A percentile compares a stretch with the other conserved stretches of the same genome.
These are phyloP conservation scores for Nannizzia gypsea DNA, from an alignment of 2,329 filamentous ascomycete genomes.

Conservation along the genomic window DNA sequence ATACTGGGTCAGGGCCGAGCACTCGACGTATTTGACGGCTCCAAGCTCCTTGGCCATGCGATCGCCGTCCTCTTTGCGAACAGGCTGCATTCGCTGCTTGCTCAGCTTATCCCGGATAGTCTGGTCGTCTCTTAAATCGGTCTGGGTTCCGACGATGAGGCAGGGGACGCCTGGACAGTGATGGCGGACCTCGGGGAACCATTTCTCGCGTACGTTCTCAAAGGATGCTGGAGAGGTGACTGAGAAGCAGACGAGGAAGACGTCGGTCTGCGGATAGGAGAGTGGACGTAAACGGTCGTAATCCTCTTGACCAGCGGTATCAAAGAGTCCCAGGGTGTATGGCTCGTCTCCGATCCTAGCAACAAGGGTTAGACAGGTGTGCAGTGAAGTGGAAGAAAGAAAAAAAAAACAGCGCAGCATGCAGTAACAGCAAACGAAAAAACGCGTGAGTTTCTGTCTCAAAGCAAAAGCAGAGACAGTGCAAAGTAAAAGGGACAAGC, in stretches of 20 bases:
- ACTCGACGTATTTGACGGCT: slow-evolving; percentile 97
- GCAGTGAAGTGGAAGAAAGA: neutral
- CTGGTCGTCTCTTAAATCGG: slow-evolving; percentile 82
- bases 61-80: slow-evolving; percentile 85
- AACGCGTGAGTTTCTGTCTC: neutral
- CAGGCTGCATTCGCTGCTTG: slow-evolving; percentile 93
- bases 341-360: slow-evolving; percentile 95
- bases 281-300: slow-evolving; percentile 93
- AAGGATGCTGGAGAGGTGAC: slow-evolving; percentile 96
- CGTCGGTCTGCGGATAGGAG: slow-evolving; percentile 96
- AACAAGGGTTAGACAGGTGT: neutral
- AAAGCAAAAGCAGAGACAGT: neutral
- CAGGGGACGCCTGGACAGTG: slow-evolving; percentile 97
- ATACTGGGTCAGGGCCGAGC: slow-evolving; percentile 93
- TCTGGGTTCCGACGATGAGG: slow-evolving; percentile 94
- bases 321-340: slow-evolving; percentile 92
- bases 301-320: slow-evolving; percentile 98
- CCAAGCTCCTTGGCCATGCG: slow-evolving; percentile 95
- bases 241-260: slow-evolving; percentile 97
- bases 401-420: neutral
- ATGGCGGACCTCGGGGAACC: slow-evolving; percentile 97
- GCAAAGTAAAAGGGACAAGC: slow-evolving; percentile 33
- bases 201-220: slow-evolving; percentile 98
- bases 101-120: slow-evolving; percentile 80
- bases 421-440: neutral